A percentile compares a stretch with the other conserved stretches of the same genome.
These are phyloP conservation scores for Leishmania martiniquensis DNA, from an alignment of 208 protist species.

Conservation along the genomic window DNA sequence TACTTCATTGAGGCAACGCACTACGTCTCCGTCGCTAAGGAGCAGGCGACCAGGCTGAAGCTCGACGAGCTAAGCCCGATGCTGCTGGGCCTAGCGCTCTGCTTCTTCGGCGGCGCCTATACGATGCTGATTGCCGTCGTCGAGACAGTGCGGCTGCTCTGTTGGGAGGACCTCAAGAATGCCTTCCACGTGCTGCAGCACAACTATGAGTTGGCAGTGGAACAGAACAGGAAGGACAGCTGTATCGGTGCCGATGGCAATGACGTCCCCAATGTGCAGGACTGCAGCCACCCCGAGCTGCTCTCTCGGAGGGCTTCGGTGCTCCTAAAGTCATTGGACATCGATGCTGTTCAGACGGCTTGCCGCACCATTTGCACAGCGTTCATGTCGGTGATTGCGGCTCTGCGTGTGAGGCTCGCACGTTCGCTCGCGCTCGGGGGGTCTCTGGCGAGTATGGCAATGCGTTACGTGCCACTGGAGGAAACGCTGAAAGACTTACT, in stretches of 20 bases:
- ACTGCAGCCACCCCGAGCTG: conserved; percentile 46
- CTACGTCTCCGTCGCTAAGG: conserved; percentile 10
- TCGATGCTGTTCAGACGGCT: conserved; percentile 48
- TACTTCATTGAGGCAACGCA: conserved; percentile 27
- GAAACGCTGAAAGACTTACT: conserved; percentile 49
- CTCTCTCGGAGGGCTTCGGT: conserved; percentile 59
- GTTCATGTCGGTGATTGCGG: conserved; percentile 61
- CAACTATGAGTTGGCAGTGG: conserved; percentile 69
- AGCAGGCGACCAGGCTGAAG: conserved; percentile 32
- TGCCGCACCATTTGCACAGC: conserved; percentile 41
- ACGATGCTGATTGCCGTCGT: conserved; percentile 68
- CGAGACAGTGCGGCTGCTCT: conserved; percentile 75
- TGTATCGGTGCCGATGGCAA: conserved; percentile 46
- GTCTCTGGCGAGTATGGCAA: conserved; percentile 52
- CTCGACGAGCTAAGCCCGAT: conserved; percentile 50
- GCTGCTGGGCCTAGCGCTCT: conserved; percentile 66
- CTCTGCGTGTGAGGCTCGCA: conserved; percentile 61
- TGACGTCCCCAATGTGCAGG: conserved; percentile 52
- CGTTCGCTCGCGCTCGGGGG: conserved; percentile 61
- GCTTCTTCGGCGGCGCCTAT: conserved; percentile 87
- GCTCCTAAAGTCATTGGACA: conserved; percentile 67
- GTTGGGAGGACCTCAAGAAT: conserved; percentile 60
- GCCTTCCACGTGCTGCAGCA: conserved; percentile 43
- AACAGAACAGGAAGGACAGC: conserved; percentile 66
- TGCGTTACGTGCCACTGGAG: conserved; percentile 51